Percentiles rank a stretch among this genome's conserved stretches.
Conservation (phyloP, 176 grass and related monocot species). For the Oryza nivara region DNA sequence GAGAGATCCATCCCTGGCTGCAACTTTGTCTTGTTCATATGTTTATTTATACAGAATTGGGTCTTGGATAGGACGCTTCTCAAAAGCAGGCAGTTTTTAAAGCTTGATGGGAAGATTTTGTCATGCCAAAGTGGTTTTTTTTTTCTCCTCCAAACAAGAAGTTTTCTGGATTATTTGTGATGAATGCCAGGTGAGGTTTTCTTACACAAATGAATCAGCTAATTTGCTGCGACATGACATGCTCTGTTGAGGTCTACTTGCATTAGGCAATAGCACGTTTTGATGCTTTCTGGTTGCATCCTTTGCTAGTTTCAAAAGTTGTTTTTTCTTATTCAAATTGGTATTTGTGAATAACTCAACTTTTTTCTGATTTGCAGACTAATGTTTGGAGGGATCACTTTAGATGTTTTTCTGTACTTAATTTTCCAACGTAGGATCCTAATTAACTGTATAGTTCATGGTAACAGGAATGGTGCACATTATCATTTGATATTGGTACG, state of each 20-base stretch:
- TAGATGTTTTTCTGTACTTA: neutral
- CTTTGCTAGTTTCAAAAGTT: neutral
- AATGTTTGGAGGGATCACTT: neutral
- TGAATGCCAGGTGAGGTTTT: conserved; percentile 2
- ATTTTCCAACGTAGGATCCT: neutral
- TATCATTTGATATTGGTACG: neutral
- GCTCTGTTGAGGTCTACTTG: neutral
- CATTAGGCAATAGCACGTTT: neutral
- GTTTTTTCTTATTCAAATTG: neutral
- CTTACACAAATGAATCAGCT: neutral
- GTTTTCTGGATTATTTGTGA: neutral
- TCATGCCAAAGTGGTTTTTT: neutral
- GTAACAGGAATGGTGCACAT: neutral
- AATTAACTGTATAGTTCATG: neutral
- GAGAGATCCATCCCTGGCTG: neutral
- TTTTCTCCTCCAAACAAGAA: neutral
- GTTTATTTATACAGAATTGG: neutral
- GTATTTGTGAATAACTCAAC: neutral
- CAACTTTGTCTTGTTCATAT: neutral
- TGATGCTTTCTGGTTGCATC: neutral
- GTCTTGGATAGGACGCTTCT: conserved; percentile 13
- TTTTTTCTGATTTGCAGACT: neutral
- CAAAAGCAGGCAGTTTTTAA: neutral
- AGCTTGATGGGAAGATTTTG: neutral
- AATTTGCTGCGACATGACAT: neutral